Percentiles rank a stretch among this genome's conserved stretches.
Conservation (phyloP, 768 basidiomycete species). For the Piloderma croceum region DNA sequence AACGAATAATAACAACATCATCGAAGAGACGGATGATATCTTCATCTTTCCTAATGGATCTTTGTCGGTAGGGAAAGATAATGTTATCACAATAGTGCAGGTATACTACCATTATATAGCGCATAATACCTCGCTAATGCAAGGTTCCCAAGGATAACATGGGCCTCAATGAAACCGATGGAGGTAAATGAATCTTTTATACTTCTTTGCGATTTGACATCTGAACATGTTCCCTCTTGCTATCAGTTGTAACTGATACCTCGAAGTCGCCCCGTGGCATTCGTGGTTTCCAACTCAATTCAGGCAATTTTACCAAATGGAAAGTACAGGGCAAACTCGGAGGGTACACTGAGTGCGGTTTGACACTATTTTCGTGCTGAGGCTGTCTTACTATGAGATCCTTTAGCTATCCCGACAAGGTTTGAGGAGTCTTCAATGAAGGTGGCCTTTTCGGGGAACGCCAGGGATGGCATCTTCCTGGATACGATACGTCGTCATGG, state of each 20-base stretch:
- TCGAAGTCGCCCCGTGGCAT: conserved; percentile 76
- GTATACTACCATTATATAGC: too few species aligned
- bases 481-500: conserved; percentile 61
- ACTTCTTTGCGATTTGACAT: too few species aligned
- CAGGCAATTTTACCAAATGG: conserved; percentile 57
- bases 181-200: conserved; percentile 26
- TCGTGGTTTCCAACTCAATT: conserved; percentile 65
- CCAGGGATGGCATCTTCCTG: conserved; percentile 69
- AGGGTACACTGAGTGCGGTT: conserved; percentile 58
- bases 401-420: conserved; percentile 66
- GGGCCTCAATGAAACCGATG: conserved; percentile 62
- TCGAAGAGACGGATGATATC: conserved; percentile 63
- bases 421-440: conserved; percentile 64
- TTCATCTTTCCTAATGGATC: conserved; percentile 58
- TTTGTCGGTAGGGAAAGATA: conserved; percentile 49
- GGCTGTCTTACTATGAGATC: conserved; percentile 1
- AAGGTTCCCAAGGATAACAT: too few species aligned
- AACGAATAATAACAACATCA: conserved; percentile 53
- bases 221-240: too few species aligned
- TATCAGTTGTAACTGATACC: too few species aligned
- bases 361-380: conserved; percentile 8
- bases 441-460: conserved; percentile 71
- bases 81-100: conserved; percentile 76
- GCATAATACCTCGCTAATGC: too few species aligned
- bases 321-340: conserved; percentile 73